Conservation (phyloP, 345 rosid species). For the Combretum micranthum region DNA sequence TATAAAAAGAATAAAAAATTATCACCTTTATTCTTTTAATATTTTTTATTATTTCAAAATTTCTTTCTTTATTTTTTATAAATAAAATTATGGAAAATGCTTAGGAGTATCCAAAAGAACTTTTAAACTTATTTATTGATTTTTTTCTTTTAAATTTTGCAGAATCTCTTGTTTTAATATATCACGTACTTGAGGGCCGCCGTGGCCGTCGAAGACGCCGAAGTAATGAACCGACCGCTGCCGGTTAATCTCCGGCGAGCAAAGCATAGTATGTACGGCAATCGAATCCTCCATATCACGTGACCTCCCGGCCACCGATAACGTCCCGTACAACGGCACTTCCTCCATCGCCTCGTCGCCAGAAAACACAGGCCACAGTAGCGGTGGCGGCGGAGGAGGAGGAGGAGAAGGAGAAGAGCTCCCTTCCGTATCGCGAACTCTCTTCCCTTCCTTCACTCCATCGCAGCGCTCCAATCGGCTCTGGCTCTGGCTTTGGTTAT, state of each 20-base stretch:
- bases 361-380: neutral
- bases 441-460: slow-evolving; percentile 16
- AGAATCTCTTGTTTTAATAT: neutral
- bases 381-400: too few species aligned
- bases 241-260: slow-evolving; percentile 36
- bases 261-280: slow-evolving; percentile 29
- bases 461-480: slow-evolving; percentile 5
- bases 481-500: neutral
- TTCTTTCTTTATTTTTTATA: too few species aligned
- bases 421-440: slow-evolving; percentile 11
- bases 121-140: neutral
- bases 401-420: too few species aligned
- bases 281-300: slow-evolving; percentile 64
- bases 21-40: too few species aligned
- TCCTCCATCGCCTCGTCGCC: slow-evolving; percentile 4
- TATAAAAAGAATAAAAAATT: too few species aligned
- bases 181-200: slow-evolving; percentile 49
- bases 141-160: neutral
- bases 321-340: slow-evolving; percentile 40
- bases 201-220: slow-evolving; percentile 82
- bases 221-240: slow-evolving; percentile 62
- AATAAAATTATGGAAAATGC: too few species aligned
- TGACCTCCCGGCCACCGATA: slow-evolving; percentile 51
- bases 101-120: too few species aligned
- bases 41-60: too few species aligned